phyloP scores from a whole-genome alignment of 192 early-diverging fungal species.

The Allomyces macrogynus region DNA sequence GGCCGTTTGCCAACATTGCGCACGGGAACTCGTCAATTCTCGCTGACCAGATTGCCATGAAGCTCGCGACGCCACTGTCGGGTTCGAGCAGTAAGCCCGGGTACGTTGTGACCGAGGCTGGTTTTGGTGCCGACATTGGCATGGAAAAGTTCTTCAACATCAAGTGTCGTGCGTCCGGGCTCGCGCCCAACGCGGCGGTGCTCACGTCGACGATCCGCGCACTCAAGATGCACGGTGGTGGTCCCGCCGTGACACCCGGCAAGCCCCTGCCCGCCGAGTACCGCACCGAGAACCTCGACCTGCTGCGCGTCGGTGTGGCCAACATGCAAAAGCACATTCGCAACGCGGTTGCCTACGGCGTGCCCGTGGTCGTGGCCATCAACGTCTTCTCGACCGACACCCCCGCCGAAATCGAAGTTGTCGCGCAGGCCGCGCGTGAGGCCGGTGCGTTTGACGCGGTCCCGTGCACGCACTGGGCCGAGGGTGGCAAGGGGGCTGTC shows the following conservation, averaged over 20 bases:
- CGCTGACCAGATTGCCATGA: slow-evolving; percentile 89
- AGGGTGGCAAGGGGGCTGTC: slow-evolving; percentile 72
- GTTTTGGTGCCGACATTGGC: slow-evolving; percentile 91
- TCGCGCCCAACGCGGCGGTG: slow-evolving; percentile 76
- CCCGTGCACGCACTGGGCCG: slow-evolving; percentile 81
- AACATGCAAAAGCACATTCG: slow-evolving; percentile 82
- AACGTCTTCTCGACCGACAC: slow-evolving; percentile 83
- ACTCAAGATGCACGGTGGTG: slow-evolving; percentile 95
- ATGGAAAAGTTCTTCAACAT: slow-evolving; percentile 99
- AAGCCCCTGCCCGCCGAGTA: slow-evolving; percentile 78
- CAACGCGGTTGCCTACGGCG: slow-evolving; percentile 72
- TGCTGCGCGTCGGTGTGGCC: slow-evolving; percentile 58
- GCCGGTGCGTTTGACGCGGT: slow-evolving; percentile 80
- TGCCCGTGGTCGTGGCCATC: slow-evolving; percentile 79
- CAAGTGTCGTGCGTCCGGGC: slow-evolving; percentile 77
- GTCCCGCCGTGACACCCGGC: slow-evolving; percentile 39
- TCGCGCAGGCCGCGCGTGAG: slow-evolving; percentile 44
- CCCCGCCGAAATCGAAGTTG: slow-evolving; percentile 56
- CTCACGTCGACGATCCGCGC: slow-evolving; percentile 86
- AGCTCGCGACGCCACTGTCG: slow-evolving; percentile 58
- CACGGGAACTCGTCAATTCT: slow-evolving; percentile 92
- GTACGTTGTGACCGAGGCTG: slow-evolving; percentile 95
- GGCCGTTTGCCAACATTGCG: slow-evolving; percentile 98
- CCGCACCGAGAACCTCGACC: slow-evolving; percentile 63
- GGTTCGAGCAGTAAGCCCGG: slow-evolving; percentile 28